Conservation (phyloP, 768 basidiomycete genomes). For the Xerocomellus dryophilus region DNA sequence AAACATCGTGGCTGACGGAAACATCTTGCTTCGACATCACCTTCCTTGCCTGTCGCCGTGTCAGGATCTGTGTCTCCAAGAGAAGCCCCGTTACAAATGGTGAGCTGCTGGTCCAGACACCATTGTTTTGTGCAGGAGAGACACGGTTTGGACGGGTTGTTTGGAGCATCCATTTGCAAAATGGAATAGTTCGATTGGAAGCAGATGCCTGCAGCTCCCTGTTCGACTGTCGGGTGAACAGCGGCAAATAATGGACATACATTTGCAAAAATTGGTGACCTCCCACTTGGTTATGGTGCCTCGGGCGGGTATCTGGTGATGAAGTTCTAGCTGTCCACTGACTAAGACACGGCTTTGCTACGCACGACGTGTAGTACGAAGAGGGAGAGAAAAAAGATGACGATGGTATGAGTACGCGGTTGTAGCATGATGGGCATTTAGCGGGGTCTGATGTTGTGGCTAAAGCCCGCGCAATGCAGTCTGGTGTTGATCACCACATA, state of each 20-base stretch:
- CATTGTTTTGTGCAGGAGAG: constrained; percentile 92
- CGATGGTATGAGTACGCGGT: constrained; percentile 8
- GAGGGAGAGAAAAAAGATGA: constrained; percentile 19
- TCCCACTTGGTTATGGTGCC: constrained; percentile 74
- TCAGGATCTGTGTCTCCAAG: constrained; percentile 89
- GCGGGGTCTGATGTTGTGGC: constrained; percentile 14
- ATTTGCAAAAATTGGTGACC: constrained; percentile 90
- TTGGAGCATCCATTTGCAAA: constrained; percentile 72
- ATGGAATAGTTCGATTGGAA: constrained; percentile 86
- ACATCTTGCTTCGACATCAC: constrained; percentile 93
- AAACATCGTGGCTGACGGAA: constrained; percentile 68
- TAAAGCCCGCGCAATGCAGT: constrained; percentile 5
- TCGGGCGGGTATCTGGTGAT: constrained; percentile 37
- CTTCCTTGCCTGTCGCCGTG: constrained; percentile 91
- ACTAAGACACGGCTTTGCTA: constrained; percentile 10
- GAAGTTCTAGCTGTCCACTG: constrained; percentile 10
- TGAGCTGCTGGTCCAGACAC: constrained; percentile 89
- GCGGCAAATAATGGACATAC: constrained; percentile 36
- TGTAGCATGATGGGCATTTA: constrained; percentile 17
- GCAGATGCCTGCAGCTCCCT: constrained; percentile 69
- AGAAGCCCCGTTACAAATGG: constrained; percentile 76
- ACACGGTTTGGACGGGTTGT: constrained; percentile 87
- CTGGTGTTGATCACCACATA: constrained; percentile 1
- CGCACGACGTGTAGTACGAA: constrained; percentile 25
- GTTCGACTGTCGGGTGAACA: constrained; percentile 1